phyloP scores from a whole-genome alignment of 1,284 basidiomycete species.

The Pseudozyma pruni region DNA sequence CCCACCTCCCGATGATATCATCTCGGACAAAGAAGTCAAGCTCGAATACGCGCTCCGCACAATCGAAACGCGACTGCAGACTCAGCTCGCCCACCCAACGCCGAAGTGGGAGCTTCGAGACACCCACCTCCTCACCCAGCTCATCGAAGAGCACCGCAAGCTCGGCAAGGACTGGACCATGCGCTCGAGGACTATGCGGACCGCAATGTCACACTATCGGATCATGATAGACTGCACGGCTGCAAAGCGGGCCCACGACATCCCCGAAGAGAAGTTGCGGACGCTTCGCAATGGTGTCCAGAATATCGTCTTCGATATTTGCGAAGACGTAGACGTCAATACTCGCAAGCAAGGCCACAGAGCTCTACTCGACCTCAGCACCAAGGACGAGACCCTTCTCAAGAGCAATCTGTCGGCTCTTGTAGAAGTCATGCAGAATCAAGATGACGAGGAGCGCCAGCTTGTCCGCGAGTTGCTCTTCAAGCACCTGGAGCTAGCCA shows the following conservation, averaged over 20 bases:
- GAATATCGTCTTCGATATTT: conserved; percentile 15
- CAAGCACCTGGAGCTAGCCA: conserved; percentile 6
- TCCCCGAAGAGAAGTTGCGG: background rate
- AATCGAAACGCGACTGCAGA: background rate
- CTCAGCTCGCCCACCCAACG: background rate
- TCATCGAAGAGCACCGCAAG: conserved; percentile 2
- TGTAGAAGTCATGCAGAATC: conserved; percentile 19
- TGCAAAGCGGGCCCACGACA: background rate
- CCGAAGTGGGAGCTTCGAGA: background rate
- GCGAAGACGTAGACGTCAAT: conserved; percentile 1
- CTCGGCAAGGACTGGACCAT: background rate
- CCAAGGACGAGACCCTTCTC: conserved; percentile 5
- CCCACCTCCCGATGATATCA: too few relatives aligned
- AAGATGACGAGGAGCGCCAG: conserved; percentile 10
- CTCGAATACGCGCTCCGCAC: conserved; percentile 15
- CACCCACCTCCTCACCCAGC: conserved; percentile 1
- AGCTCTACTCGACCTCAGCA: conserved; percentile 12
- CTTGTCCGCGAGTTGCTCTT: conserved; percentile 4
- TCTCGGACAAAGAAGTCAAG: conserved; percentile 3
- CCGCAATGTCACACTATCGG: conserved; percentile 1
- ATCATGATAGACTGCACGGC: background rate
- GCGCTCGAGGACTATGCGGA: conserved; percentile 12
- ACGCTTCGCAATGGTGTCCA: conserved; percentile 5
- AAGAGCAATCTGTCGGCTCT: conserved; percentile 19
- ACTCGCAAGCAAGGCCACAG: conserved; percentile 16